phyloP scores from a whole-genome alignment of 768 basidiomycete genomes.

The Lentinula boryana region DNA sequence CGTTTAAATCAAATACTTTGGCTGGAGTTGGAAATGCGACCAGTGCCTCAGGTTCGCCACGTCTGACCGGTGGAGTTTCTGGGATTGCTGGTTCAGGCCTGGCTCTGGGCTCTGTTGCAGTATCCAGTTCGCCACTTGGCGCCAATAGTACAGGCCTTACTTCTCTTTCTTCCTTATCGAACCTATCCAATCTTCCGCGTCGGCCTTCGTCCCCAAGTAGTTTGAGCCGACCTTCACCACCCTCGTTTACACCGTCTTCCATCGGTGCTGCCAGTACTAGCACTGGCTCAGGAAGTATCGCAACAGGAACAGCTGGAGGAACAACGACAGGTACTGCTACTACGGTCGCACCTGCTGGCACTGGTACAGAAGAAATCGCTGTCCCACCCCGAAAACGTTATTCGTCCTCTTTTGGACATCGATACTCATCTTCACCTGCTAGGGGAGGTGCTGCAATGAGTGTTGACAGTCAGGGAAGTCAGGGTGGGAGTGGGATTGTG shows the following conservation, averaged over 20 bases:
- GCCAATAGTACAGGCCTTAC: neutral
- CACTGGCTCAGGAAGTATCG: slow-evolving; percentile 14
- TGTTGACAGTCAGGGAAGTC: neutral
- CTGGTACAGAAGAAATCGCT: slow-evolving; percentile 25
- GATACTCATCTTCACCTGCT: slow-evolving; percentile 39
- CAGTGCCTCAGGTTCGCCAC: slow-evolving; percentile 4
- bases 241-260: slow-evolving; percentile 22
- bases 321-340: neutral
- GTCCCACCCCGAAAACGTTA: slow-evolving; percentile 51
- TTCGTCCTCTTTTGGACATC: slow-evolving; percentile 73
- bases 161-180: neutral
- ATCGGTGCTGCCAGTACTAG: slow-evolving; percentile 19
- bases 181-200: slow-evolving; percentile 10
- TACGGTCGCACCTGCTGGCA: neutral
- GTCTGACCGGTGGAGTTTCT: neutral
- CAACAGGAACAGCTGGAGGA: slow-evolving; percentile 5
- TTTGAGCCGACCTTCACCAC: slow-evolving; percentile 6
- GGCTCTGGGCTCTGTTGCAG: neutral
- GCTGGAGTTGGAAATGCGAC: slow-evolving; percentile 11
- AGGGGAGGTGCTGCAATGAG: slow-evolving; percentile 11
- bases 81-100: neutral
- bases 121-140: neutral
- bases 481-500: neutral
- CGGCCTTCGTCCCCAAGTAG: slow-evolving; percentile 22
- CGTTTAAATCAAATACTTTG: slow-evolving; percentile 35